A percentile compares a stretch with the other conserved stretches of the same genome.
phyloP scores from a whole-genome alignment of 768 basidiomycete species.

The Agrocybe praecox region DNA sequence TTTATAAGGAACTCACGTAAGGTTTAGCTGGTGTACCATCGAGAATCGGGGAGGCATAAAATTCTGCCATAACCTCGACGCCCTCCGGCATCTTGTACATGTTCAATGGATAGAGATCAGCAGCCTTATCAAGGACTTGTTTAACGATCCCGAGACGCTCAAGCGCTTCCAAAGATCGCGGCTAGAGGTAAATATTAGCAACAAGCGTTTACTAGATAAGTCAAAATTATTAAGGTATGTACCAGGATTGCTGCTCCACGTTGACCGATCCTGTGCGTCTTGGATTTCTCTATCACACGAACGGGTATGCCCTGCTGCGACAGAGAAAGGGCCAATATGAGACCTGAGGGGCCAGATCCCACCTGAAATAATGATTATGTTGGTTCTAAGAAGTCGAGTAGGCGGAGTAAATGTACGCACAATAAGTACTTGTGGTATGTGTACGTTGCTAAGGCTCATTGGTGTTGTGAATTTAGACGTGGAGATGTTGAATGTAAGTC shows the following conservation, averaged over 20 bases:
- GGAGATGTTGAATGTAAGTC: too few species aligned
- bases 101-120: slow-evolving; percentile 19
- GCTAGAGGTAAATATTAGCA: slow-evolving; percentile 24
- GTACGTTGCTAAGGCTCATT: too few species aligned
- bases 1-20: slow-evolving; percentile 26
- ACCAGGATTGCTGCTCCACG: slow-evolving; percentile 21
- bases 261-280: slow-evolving; percentile 23
- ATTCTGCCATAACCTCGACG: slow-evolving; percentile 25
- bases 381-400: not conserved
- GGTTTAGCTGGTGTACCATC: slow-evolving; percentile 32
- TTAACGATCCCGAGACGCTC: slow-evolving; percentile 36
- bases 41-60: slow-evolving; percentile 23
- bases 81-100: slow-evolving; percentile 36
- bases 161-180: slow-evolving; percentile 45
- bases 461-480: too few species aligned
- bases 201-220: not conserved
- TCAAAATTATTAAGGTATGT: not conserved
- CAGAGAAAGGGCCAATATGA: slow-evolving; percentile 41
- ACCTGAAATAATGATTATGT: slow-evolving; percentile 27
- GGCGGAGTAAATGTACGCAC: not conserved
- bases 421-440: not conserved
- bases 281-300: slow-evolving; percentile 50
- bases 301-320: slow-evolving; percentile 46
- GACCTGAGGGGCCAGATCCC: slow-evolving; percentile 47
- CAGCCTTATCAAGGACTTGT: slow-evolving; percentile 30